phyloP scores from a whole-genome alignment of 257 asterid genomes.

The Solanum lycopersicoides region DNA sequence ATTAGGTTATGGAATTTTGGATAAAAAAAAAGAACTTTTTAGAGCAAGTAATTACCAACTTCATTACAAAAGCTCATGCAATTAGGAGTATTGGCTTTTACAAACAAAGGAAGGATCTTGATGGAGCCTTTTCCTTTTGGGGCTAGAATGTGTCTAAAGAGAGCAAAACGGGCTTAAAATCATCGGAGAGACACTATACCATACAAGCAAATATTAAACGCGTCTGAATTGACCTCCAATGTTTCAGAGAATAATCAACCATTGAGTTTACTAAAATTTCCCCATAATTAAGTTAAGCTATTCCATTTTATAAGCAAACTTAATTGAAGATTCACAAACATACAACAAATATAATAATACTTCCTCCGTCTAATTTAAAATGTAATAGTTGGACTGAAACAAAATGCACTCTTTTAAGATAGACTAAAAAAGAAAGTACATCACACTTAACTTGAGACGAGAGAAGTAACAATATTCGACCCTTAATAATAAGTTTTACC shows the following conservation, averaged over 20 bases:
- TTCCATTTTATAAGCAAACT: not conserved
- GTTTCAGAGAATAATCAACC: too few species aligned
- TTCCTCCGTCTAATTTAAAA: not conserved
- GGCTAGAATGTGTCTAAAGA: not conserved
- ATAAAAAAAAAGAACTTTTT: not conserved
- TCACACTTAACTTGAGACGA: too few species aligned
- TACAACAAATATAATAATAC: not conserved
- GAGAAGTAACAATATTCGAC: not conserved
- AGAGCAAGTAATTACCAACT: not conserved
- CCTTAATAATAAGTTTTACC: not conserved
- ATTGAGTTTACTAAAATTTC: too few species aligned
- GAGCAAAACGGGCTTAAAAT: not conserved
- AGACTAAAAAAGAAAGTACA: too few species aligned
- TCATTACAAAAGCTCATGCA: not conserved
- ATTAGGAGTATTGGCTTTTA: not conserved
- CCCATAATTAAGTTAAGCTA: not conserved
- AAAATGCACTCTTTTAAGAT: too few species aligned
- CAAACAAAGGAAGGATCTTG: not conserved
- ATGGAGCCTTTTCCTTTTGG: not conserved
- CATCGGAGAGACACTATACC: not conserved
- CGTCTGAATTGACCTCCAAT: too few species aligned
- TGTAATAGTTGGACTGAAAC: too few species aligned
- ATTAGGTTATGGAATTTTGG: not conserved
- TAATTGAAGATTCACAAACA: too few species aligned
- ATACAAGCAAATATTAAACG: not conserved